Evolutionary conservation across 2,329 filamentous ascomycete genomes (phyloP), one percentile per base, ranked within the genome.

Genomic region (Venturia nashicola): DNA sequence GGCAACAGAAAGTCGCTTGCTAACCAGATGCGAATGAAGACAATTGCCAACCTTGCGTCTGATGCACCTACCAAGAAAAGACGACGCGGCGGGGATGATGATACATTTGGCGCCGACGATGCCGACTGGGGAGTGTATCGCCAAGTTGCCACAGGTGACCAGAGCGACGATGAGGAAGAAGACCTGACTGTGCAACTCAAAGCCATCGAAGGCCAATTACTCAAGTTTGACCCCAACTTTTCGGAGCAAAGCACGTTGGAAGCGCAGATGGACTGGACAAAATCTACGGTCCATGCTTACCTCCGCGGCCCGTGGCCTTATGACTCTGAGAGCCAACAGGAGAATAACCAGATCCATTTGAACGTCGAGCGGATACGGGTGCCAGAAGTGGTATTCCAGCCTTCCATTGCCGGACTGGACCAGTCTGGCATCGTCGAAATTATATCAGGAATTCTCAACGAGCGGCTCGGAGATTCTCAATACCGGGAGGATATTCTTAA

Each of bases 101-200:
- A 99, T 72, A 91, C 90, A 66, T 99, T 99, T 72, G 94, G 94
- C 64, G 92, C 92, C 61, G 93, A 99, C 74, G 94, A 99, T 71
- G 92, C 95, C 65, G 94, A 99, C 74, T 99, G 94, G 94, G 91
- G 91, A 65, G 91, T 99, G 16, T 99, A 99, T 76, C 87, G 94
- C 62, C 90, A 90, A 48, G 95, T 97, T 65, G 90, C 91, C 1
- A 91, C 89, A 0, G 91, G 91, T 61, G 88, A 89, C 62, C 69
- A 81, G 68, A 90, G 88, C 71, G 90, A 94, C 67, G 92, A 97
- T 68, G 92, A 96, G 72, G 93, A 97, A 72, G 90, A 93, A 74
- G 93, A 97, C 70, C 82, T 96, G 0, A 83, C 84, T 65, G 84
- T 82, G 5, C 83, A 82, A 65, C 83, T 99, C 57, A 89, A 89